Conservation (phyloP, 2,329 filamentous ascomycete genomes). For the Fusarium ramigenum region DNA sequence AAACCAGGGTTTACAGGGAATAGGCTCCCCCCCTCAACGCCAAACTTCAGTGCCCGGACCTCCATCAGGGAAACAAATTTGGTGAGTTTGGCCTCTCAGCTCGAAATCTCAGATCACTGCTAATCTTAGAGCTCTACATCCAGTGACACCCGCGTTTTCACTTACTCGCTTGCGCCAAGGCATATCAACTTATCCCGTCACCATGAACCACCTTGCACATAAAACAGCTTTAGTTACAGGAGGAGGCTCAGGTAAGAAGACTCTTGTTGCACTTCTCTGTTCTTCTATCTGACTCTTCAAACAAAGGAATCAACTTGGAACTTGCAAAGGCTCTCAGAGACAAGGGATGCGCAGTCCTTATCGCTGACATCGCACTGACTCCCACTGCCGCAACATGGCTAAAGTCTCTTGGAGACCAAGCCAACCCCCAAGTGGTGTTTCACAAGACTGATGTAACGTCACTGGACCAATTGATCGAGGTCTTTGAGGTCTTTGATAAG, state of each 20-base stretch:
- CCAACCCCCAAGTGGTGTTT: not conserved
- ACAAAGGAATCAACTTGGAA: not conserved
- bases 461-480: not conserved
- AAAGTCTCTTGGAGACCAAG: not conserved
- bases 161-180: too few species aligned
- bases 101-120: too few species aligned
- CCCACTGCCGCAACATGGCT: not conserved
- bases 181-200: not conserved
- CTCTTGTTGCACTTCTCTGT: too few species aligned
- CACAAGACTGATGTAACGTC: not conserved
- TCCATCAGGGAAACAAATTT: not conserved
- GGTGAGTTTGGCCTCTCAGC: not conserved
- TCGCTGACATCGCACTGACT: not conserved
- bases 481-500: not conserved
- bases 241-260: not conserved
- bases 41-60: not conserved
- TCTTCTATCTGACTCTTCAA: not conserved
- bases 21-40: not conserved
- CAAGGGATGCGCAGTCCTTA: not conserved
- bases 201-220: not conserved
- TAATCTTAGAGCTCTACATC: not conserved
- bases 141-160: too few species aligned
- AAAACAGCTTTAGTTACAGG: not conserved
- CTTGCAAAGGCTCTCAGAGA: not conserved
- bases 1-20: not conserved